Evolutionary conservation across 306 rosid genomes (phyloP).

Genomic region (Inga leiocalycina): DNA sequence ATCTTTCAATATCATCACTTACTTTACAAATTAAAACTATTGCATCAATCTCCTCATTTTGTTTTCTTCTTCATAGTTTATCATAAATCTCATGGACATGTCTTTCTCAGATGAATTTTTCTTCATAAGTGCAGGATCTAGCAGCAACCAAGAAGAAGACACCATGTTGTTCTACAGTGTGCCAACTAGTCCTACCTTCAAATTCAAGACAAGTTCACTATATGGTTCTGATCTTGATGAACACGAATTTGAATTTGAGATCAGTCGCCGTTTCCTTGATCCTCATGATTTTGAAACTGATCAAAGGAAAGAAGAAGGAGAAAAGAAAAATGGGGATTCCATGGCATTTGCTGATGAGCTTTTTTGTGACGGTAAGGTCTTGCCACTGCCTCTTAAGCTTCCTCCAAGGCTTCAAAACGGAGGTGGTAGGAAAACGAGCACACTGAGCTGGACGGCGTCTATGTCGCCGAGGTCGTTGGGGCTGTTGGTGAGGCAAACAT

Average conservation of each 20-base stretch:
- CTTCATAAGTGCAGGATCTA: slow-evolving; percentile 37
- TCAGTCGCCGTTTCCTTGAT: slow-evolving; percentile 46
- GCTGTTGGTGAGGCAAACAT: slow-evolving; percentile 35
- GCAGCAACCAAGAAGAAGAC: slow-evolving; percentile 33
- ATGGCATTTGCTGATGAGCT: slow-evolving; percentile 89
- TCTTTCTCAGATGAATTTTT: slow-evolving; percentile 38
- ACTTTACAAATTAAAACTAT: not conserved
- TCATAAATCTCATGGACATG: slow-evolving; percentile 41
- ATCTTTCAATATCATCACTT: slow-evolving; percentile 15
- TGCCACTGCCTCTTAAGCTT: slow-evolving; percentile 77
- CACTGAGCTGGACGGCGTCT: slow-evolving; percentile 24
- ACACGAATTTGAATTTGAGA: slow-evolving; percentile 71
- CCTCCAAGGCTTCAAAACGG: slow-evolving; percentile 69
- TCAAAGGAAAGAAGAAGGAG: slow-evolving; percentile 15
- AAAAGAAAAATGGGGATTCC: slow-evolving; percentile 19
- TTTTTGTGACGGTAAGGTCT: slow-evolving; percentile 72
- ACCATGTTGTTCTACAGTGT: slow-evolving; percentile 58
- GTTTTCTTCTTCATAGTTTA: slow-evolving; percentile 10
- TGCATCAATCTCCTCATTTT: slow-evolving; percentile 1
- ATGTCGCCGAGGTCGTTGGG: slow-evolving; percentile 54
- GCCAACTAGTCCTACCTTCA: slow-evolving; percentile 69
- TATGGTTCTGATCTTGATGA: slow-evolving; percentile 44
- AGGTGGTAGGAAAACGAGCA: slow-evolving; percentile 14
- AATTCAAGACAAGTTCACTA: not conserved
- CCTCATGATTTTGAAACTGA: slow-evolving; percentile 11